Percentiles rank a stretch among this genome's conserved stretches.
These are phyloP conservation scores for Aspergillus sp. DNA, from an alignment of 2,329 filamentous ascomycete genomes.

Conservation along the genomic window DNA sequence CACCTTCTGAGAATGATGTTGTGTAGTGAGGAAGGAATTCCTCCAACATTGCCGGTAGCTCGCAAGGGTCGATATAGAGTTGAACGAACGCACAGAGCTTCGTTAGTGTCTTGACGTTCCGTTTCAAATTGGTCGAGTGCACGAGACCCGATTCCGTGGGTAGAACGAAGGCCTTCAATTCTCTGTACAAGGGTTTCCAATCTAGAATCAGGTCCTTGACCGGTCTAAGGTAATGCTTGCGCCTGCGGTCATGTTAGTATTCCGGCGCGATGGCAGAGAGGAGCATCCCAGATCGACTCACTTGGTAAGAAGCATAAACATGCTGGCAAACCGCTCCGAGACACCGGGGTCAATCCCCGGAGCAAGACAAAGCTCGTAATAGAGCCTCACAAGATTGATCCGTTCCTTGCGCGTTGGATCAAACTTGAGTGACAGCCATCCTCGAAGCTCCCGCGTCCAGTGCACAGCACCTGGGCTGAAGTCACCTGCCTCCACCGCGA, in stretches of 20 bases:
- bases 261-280: background rate
- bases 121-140: conserved; percentile 62
- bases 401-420: conserved; percentile 85
- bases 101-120: conserved; percentile 70
- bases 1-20: conserved; percentile 86
- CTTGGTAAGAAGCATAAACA: conserved; percentile 97
- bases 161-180: conserved; percentile 85
- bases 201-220: conserved; percentile 87
- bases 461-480: conserved; percentile 91
- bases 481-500: conserved; percentile 86
- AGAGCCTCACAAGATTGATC: conserved; percentile 81
- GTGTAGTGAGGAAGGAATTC: conserved; percentile 86
- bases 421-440: conserved; percentile 96
- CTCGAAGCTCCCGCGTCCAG: conserved; percentile 94
- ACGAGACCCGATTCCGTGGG: conserved; percentile 73
- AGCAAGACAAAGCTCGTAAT: conserved; percentile 89
- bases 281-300: conserved; percentile 46
- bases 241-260: conserved; percentile 54
- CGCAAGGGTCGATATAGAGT: conserved; percentile 85
- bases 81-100: conserved; percentile 90
- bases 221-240: conserved; percentile 92
- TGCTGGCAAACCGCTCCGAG: conserved; percentile 88
- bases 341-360: conserved; percentile 81
- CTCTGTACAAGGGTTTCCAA: conserved; percentile 90
- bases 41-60: conserved; percentile 77